Evolutionary conservation across 768 basidiomycete species (phyloP).

Genomic region (Mycena crocata): DNA sequence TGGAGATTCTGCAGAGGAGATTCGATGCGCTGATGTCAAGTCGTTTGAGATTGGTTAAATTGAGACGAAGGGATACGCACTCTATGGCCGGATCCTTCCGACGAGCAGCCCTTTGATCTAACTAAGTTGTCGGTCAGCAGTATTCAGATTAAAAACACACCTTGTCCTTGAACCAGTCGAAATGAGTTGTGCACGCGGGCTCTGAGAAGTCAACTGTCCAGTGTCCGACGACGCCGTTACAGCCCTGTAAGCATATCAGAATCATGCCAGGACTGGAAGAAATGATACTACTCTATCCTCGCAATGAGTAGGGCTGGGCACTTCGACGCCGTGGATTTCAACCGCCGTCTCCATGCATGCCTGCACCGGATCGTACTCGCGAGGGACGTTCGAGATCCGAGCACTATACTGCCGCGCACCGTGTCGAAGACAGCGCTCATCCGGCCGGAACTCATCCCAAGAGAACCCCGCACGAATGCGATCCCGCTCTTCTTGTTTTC

Average conservation of each 20-base stretch:
- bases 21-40: constrained; percentile 37
- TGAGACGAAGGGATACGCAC: constrained; percentile 16
- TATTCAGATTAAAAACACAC: constrained; percentile 9
- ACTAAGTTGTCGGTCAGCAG: background rate
- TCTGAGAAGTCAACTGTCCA: constrained; percentile 41
- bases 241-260: background rate
- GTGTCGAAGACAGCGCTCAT: constrained; percentile 40
- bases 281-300: constrained; percentile 1
- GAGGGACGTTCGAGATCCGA: constrained; percentile 41
- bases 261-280: too few relatives aligned
- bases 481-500: constrained; percentile 34
- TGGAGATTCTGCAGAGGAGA: constrained; percentile 43
- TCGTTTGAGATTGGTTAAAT: background rate
- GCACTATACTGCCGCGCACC: constrained; percentile 45
- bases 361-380: constrained; percentile 20
- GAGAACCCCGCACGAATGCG: constrained; percentile 33
- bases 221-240: constrained; percentile 31
- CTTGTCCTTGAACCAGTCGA: constrained; percentile 43
- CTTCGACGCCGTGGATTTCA: constrained; percentile 11
- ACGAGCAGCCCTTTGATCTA: constrained; percentile 26
- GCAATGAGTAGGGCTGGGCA: background rate
- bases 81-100: constrained; percentile 9
- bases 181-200: constrained; percentile 40
- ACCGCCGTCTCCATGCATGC: constrained; percentile 33
- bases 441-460: constrained; percentile 24